Evolutionary conservation across 2,329 filamentous ascomycete species (phyloP).

Genomic region (Apiospora marii): DNA sequence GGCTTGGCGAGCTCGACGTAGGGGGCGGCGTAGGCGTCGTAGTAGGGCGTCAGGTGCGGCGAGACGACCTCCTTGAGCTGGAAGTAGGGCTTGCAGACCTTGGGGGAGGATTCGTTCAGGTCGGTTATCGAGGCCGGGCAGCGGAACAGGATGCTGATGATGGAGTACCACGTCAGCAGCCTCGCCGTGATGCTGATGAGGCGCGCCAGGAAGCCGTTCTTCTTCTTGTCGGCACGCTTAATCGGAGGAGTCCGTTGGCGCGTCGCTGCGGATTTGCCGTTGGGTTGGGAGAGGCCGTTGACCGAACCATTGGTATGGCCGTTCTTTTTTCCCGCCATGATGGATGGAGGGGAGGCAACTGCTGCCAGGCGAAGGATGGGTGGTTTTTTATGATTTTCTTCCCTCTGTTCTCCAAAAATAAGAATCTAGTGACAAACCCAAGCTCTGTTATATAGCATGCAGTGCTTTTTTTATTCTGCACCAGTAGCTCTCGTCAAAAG

Average conservation of each 20-base stretch:
- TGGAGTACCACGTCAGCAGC: conserved; percentile 85
- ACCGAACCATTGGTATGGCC: conserved; percentile 34
- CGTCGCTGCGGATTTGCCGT: conserved; percentile 46
- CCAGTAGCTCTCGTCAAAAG: neutral
- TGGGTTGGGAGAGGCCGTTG: conserved; percentile 40
- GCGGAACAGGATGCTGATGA: conserved; percentile 81
- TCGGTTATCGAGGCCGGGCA: conserved; percentile 77
- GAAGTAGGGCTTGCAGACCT: conserved; percentile 85
- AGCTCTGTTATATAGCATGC: neutral
- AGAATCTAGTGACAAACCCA: neutral
- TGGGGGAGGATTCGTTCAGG: conserved; percentile 74
- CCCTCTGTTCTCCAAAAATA: neutral
- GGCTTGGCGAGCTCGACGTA: conserved; percentile 81
- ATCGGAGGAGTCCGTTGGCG: conserved; percentile 38
- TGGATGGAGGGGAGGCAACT: conserved; percentile 6
- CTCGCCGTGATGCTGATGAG: conserved; percentile 61
- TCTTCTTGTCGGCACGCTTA: conserved; percentile 33
- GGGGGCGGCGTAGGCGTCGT: conserved; percentile 81
- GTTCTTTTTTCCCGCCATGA: conserved; percentile 22
- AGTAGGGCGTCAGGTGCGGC: conserved; percentile 86
- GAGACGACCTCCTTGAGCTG: conserved; percentile 67
- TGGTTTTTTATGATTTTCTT: neutral
- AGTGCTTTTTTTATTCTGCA: conserved; percentile 1
- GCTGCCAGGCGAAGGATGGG: neutral
- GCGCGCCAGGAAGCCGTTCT: conserved; percentile 46